Percentiles rank a stretch among this genome's conserved stretches.
Conservation (phyloP, 1,139 yeast species). For the Suhomyces anneliseae region DNA sequence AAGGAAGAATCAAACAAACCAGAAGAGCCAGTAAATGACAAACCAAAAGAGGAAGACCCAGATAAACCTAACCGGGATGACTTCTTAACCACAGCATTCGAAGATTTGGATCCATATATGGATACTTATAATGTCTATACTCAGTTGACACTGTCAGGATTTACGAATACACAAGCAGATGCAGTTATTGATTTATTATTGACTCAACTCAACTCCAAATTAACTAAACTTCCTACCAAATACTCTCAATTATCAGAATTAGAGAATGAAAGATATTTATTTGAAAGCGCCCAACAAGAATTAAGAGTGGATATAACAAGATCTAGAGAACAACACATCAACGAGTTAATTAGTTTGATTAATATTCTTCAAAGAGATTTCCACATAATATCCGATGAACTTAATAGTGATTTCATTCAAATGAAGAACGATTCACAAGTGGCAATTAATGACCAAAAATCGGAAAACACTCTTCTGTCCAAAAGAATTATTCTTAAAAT, state of each 20-base stretch:
- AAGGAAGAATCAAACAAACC: background rate
- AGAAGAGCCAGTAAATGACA: background rate
- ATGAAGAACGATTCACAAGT: conserved; percentile 77
- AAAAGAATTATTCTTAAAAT: conserved; percentile 67
- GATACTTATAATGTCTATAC: conserved; percentile 51
- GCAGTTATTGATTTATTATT: conserved; percentile 51
- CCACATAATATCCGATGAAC: conserved; percentile 71
- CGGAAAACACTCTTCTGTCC: conserved; percentile 77
- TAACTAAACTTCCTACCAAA: conserved; percentile 56
- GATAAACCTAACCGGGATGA: conserved; percentile 7
- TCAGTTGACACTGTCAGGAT: conserved; percentile 46
- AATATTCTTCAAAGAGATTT: conserved; percentile 73
- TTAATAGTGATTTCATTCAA: conserved; percentile 66
- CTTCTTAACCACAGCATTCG: conserved; percentile 27
- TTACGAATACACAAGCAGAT: conserved; percentile 54
- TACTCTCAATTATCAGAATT: conserved; percentile 69
- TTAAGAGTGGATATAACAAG: conserved; percentile 75
- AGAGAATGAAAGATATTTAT: conserved; percentile 83
- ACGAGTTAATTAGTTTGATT: conserved; percentile 65
- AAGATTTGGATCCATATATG: conserved; percentile 49
- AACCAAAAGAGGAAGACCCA: background rate
- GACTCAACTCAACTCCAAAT: conserved; percentile 51
- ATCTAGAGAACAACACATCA: conserved; percentile 69
- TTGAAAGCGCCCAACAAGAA: conserved; percentile 92
- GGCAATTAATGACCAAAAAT: conserved; percentile 82